A percentile compares a stretch with the other conserved stretches of the same genome.
phyloP scores from a whole-genome alignment of 2,329 filamentous ascomycete species.

The Biscogniauxia mediterranea region DNA sequence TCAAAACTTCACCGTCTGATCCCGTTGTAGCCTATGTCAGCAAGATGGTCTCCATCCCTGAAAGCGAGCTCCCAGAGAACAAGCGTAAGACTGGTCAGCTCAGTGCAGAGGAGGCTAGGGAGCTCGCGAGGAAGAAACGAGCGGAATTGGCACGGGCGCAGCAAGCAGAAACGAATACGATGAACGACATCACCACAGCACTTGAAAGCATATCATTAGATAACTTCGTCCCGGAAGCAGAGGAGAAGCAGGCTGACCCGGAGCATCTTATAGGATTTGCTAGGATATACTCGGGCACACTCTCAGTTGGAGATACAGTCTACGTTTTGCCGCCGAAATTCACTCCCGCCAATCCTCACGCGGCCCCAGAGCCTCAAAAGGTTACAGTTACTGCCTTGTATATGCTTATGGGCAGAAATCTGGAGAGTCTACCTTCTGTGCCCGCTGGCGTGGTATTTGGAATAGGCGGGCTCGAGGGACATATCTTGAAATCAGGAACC shows the following conservation, averaged over 20 bases:
- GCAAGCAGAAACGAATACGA: constrained; percentile 52
- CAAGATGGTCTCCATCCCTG: constrained; percentile 95
- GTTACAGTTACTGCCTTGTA: constrained; percentile 86
- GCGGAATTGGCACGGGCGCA: constrained; percentile 83
- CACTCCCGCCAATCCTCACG: constrained; percentile 73
- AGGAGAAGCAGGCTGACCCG: constrained; percentile 63
- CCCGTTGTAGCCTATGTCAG: constrained; percentile 94
- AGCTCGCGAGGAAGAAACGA: constrained; percentile 82
- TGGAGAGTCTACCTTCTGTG: constrained; percentile 80
- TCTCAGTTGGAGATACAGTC: constrained; percentile 85
- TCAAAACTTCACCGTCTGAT: constrained; percentile 66
- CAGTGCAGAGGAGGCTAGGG: constrained; percentile 85
- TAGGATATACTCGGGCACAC: constrained; percentile 84
- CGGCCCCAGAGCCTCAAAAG: constrained; percentile 71
- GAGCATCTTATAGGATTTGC: constrained; percentile 96
- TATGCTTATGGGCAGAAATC: constrained; percentile 88
- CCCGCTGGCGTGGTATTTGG: constrained; percentile 95
- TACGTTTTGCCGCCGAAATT: constrained; percentile 95
- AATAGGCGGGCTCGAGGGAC: constrained; percentile 86
- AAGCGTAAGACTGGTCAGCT: constrained; percentile 70
- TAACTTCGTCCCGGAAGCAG: constrained; percentile 44
- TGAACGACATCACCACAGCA: constrained; percentile 57
- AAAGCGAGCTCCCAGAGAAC: constrained; percentile 87
- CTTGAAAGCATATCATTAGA: constrained; percentile 62
- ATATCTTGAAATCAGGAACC: constrained; percentile 94